phyloP scores from a whole-genome alignment of 305 asterid genomes.

The Galium porrigens region DNA sequence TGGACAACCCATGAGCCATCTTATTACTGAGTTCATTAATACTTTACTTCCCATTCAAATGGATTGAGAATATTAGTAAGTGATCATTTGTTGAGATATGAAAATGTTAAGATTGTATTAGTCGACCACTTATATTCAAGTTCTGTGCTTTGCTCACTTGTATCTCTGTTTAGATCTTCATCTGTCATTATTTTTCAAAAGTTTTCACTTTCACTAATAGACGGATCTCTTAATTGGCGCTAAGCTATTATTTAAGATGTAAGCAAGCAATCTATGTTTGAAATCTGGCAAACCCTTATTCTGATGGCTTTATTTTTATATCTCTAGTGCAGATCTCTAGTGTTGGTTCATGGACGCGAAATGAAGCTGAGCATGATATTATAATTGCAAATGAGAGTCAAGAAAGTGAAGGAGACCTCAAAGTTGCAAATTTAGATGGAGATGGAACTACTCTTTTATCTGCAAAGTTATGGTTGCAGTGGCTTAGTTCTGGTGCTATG shows the following conservation, averaged over 20 bases:
- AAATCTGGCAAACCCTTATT: conserved; percentile 13
- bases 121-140: background rate
- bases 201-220: background rate
- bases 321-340: conserved; percentile 59
- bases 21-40: background rate
- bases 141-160: background rate
- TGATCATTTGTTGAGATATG: background rate
- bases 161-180: background rate
- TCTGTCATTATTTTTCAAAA: background rate
- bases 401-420: conserved; percentile 21
- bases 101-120: background rate
- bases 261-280: conserved; percentile 8
- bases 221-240: background rate
- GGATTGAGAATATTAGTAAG: background rate
- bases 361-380: conserved; percentile 30
- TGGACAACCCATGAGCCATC: background rate
- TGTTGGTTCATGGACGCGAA: conserved; percentile 67
- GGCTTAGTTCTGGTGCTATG: conserved; percentile 43
- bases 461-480: conserved; percentile 44
- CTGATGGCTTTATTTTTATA: conserved; percentile 5
- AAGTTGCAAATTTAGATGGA: conserved; percentile 28
- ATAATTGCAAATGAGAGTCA: conserved; percentile 19
- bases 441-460: conserved; percentile 30
- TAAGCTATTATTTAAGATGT: background rate
- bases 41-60: background rate